These are phyloP conservation scores for Chenopodium suecicum DNA, from an alignment of 148 eudicot genomes.

Conservation along the genomic window DNA sequence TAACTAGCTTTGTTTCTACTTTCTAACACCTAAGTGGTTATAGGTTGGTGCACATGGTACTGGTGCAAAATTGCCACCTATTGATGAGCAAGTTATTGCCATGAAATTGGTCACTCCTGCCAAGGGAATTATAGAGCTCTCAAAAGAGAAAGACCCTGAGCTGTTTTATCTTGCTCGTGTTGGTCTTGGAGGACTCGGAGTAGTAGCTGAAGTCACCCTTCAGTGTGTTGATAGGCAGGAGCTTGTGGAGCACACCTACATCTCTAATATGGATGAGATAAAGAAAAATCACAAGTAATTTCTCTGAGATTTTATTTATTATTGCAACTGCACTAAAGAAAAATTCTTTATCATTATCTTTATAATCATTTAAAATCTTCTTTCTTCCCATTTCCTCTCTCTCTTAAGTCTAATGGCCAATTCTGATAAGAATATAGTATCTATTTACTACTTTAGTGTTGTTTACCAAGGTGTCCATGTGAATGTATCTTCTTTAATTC, in stretches of 20 bases:
- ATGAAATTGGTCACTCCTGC: constrained; percentile 94
- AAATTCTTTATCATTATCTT: background rate
- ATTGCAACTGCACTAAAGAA: background rate
- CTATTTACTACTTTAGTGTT: background rate
- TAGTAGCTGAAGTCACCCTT: constrained; percentile 95
- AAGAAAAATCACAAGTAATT: constrained; percentile 97
- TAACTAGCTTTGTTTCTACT: constrained; percentile 21
- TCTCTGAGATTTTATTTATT: background rate
- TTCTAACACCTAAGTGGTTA: constrained; percentile 19
- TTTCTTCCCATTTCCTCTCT: background rate
- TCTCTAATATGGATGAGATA: constrained; percentile 71
- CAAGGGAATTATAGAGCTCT: constrained; percentile 87
- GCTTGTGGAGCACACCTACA: constrained; percentile 93
- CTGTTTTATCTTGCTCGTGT: constrained; percentile 95
- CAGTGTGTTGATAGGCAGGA: constrained; percentile 96
- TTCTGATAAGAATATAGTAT: background rate
- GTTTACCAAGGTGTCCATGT: background rate
- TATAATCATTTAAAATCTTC: no score
- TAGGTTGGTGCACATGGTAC: constrained; percentile 99
- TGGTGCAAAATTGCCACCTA: constrained; percentile 93
- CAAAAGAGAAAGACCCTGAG: constrained; percentile 88
- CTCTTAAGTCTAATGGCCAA: background rate
- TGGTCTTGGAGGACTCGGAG: constrained; percentile 97
- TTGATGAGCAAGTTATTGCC: constrained; percentile 93
- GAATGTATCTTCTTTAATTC: no score